Evolutionary conservation across 2,329 filamentous ascomycete genomes (phyloP), one percentile per base, ranked within the genome.

Genomic region (Aureobasidium subglaciale): DNA sequence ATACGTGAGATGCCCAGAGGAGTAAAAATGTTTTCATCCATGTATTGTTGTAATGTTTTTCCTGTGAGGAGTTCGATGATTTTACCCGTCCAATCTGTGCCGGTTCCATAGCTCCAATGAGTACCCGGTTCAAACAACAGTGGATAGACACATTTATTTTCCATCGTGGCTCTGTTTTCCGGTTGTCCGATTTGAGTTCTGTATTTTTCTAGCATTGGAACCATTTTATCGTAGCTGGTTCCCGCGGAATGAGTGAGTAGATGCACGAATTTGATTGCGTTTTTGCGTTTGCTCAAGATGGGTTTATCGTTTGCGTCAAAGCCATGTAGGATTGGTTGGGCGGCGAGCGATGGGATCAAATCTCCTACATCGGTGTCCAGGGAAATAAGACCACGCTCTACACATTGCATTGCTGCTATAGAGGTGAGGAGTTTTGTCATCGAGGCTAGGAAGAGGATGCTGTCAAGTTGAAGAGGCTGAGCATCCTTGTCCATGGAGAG

Each of bases 211-310:
- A 53, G 13, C 37, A 53, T 16, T 0, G 73, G 73, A 25, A 69
- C 59, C 13, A 73, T 37, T 56, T 73, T 75, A 56, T 76, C 69
- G 61, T 81, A 82, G 3, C 63, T 63, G 0, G 71, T 59, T 2
- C 80, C 80, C 1, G 78, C 72, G 27, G 72, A 78, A 59, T 82
- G 79, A 0, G 75, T 73, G 16, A 83, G 71, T 0, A 83, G 69
- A 64, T 76, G 75, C 56, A 73, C 66, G 0, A 81, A 70, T 0
- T 78, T 82, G 45, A 83, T 75, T 0, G 73, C 68, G 1, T 66
- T 65, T 40, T 73, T 68, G 30, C 65, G 62, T 18, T 65, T 59
- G 16, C 56, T 61, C 1, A 68, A 42, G 13, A 67, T 61, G 1
- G 70, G 65, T 48, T 68, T 62, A 16, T 68, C 73, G 1, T 73